Percentiles rank a stretch among this genome's conserved stretches.
phyloP scores from a whole-genome alignment of 192 early-diverging fungal species.

The Backusella parvicylindrica region DNA sequence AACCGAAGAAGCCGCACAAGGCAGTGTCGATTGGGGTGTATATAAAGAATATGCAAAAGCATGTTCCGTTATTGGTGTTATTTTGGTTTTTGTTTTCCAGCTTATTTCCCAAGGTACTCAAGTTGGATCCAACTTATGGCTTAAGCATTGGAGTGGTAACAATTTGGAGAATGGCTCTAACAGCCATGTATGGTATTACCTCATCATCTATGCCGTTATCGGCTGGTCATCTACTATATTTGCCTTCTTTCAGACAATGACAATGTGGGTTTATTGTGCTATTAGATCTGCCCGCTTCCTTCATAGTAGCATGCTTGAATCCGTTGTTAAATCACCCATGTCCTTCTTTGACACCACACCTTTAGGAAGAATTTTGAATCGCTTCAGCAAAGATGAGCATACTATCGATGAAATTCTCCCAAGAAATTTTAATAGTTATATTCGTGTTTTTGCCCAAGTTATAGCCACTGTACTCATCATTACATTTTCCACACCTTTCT shows the following conservation, averaged over 20 bases:
- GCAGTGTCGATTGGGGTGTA: constrained; percentile 73
- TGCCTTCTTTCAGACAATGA: constrained; percentile 62
- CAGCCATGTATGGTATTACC: constrained; percentile 52
- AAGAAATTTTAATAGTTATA: constrained; percentile 47
- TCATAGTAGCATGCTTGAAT: constrained; percentile 76
- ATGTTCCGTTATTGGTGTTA: constrained; percentile 57
- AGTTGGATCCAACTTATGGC: constrained; percentile 62
- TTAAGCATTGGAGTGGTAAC: constrained; percentile 71
- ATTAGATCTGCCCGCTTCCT: constrained; percentile 74
- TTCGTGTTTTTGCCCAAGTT: constrained; percentile 37
- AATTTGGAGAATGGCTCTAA: constrained; percentile 40
- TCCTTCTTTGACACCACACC: constrained; percentile 80
- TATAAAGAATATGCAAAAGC: constrained; percentile 80
- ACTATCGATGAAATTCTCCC: constrained; percentile 74
- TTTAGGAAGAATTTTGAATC: constrained; percentile 81
- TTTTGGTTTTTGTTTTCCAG: constrained; percentile 56
- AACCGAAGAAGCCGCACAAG: constrained; percentile 79
- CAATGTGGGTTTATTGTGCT: constrained; percentile 76
- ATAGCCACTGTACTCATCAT: constrained; percentile 44
- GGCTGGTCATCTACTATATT: constrained; percentile 67
- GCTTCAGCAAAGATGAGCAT: constrained; percentile 86
- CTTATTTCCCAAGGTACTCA: constrained; percentile 53
- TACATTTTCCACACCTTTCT: constrained; percentile 39
- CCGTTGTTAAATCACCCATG: constrained; percentile 66
- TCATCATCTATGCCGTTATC: constrained; percentile 76